Base-by-base conservation (phyloP, 495 filamentous ascomycete genomes). In the Durotheca rogersii region DNA sequence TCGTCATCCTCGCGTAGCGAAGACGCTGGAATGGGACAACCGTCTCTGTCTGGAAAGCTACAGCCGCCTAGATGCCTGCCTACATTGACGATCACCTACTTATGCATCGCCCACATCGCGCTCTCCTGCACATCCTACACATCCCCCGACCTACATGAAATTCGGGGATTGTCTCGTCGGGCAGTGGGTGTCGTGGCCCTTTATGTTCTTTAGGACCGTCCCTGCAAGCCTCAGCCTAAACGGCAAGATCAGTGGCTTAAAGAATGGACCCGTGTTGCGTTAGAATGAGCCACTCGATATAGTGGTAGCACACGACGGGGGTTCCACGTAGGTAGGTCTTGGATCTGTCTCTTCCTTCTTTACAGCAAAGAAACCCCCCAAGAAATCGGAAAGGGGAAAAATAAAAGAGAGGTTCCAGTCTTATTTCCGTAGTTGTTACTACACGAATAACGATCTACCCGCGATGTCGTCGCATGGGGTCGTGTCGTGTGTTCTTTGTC, bases 211-310 rank as follows among this genome's bases (percentile, higher is more conserved):
- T 11, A 48, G 18, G 17, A 45, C 32, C 42, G 30, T 41, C 53
- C 50, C 60, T 60, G 52, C 60, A 60, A 53, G 60, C 49, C 56
- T 61, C 61, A 64, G 61, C 61, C 61, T 64, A 64, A 64, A 64
- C 52, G 38, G 54, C 47, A 58, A 55, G 44, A 41, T 53, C 29
- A 15, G 42, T 19, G 20, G 4, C 44, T 39, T 30, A 29, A 32
- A 43, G 46, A 51, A 52, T 51, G 29, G 38, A 44, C 50, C 31
- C 25, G 7, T 30, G 5, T 11, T 43, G 20, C 16, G 27, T 35
- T 40, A 16, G 20, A 41, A 12, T 27, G 6, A 23, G 37, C 10
- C 18, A 38, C n/a, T 52, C 30, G 4, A 38, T 52, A 48, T 35
- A 27, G 4, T 27, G 9, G 23, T 9, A 34, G 34, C 38, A 43